phyloP scores from a whole-genome alignment of 192 early-diverging fungal species.

The Backusella luteola region DNA sequence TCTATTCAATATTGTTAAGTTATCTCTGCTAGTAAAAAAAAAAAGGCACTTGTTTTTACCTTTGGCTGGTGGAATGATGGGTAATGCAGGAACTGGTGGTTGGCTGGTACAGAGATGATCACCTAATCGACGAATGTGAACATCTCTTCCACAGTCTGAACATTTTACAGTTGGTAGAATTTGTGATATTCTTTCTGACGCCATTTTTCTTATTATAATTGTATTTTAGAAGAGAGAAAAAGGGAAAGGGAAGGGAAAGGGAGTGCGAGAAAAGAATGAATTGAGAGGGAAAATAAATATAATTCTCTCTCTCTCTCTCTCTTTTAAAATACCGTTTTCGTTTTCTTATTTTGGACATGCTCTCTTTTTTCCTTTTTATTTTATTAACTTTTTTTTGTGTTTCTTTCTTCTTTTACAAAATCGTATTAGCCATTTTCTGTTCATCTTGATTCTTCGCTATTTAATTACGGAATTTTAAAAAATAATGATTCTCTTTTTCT shows the following conservation, averaged over 20 bases:
- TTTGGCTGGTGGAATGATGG: slow-evolving; percentile 18
- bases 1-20: not conserved
- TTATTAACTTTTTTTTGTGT: slow-evolving; percentile 1
- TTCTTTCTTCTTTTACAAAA: not conserved
- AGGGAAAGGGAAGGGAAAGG: not conserved
- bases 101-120: slow-evolving; percentile 52
- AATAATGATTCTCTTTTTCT: not conserved
- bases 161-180: slow-evolving; percentile 55
- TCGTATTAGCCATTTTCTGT: not conserved
- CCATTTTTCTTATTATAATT: slow-evolving; percentile 10
- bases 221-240: not conserved
- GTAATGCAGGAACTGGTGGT: slow-evolving; percentile 45
- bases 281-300: slow-evolving; percentile 3
- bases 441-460: not conserved
- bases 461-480: not conserved
- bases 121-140: slow-evolving; percentile 49
- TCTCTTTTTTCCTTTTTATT: not conserved
- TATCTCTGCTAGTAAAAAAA: no score
- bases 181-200: slow-evolving; percentile 47
- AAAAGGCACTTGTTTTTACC: not conserved
- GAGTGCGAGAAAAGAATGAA: not conserved
- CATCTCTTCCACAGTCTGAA: slow-evolving; percentile 55
- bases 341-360: not conserved
- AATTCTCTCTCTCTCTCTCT: not conserved
- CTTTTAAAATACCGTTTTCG: slow-evolving; percentile 5